Percentiles rank a stretch among this genome's conserved stretches.
Conservation (phyloP, 140 eudicot genomes). For the Flaveria floridana region DNA sequence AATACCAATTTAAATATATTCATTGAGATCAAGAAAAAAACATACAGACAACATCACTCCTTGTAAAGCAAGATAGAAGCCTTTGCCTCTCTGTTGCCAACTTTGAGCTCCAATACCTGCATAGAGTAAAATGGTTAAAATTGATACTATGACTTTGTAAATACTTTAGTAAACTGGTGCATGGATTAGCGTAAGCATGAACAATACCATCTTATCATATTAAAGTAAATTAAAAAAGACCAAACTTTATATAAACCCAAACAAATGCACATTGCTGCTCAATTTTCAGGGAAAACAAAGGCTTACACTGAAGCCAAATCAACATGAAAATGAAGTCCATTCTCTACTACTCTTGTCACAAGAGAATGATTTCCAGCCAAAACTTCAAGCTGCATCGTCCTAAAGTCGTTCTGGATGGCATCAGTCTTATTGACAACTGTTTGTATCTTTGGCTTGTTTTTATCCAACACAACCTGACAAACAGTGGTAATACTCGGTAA, state of each 20-base stretch:
- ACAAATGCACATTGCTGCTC: constrained; percentile 1
- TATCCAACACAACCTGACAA: constrained; percentile 76
- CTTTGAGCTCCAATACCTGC: constrained; percentile 94
- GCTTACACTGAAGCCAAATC: constrained; percentile 81
- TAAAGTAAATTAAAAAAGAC: neutral
- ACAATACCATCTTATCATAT: constrained; percentile 5
- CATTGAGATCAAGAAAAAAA: constrained; percentile 27
- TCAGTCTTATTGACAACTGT: constrained; percentile 87
- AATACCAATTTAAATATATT: constrained; percentile 2
- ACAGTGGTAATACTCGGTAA: neutral
- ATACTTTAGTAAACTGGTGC: neutral
- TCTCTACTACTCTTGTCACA: constrained; percentile 77
- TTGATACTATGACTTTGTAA: constrained; percentile 16
- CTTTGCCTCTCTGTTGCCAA: constrained; percentile 92
- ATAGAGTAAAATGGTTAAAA: constrained; percentile 17
- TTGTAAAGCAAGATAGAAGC: constrained; percentile 67
- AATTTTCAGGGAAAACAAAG: neutral
- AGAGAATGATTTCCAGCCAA: constrained; percentile 94
- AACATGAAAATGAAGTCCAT: constrained; percentile 83
- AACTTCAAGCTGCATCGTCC: constrained; percentile 97
- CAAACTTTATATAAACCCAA: neutral
- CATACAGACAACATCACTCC: constrained; percentile 84
- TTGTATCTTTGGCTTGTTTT: constrained; percentile 87
- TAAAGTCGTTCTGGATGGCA: constrained; percentile 67
- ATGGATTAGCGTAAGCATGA: neutral